Conservation (phyloP, 176 grass and related monocot species). For the Microstegium vimineum region DNA sequence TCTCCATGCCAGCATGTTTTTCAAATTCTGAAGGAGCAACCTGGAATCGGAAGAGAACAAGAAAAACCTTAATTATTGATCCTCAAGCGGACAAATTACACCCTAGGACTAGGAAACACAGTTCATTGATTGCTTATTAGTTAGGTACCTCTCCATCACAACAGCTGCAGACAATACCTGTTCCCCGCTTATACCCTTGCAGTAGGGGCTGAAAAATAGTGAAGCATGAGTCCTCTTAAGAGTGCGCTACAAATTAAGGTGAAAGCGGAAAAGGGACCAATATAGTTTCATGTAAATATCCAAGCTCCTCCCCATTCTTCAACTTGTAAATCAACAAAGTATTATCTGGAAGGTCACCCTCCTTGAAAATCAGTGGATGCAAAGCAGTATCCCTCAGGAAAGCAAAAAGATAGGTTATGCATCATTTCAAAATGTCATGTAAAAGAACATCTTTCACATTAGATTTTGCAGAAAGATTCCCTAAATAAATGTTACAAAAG, state of each 20-base stretch:
- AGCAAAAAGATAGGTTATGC: no score
- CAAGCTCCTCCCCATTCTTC: slow-evolving; percentile 60
- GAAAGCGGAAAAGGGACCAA: not conserved
- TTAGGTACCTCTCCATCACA: slow-evolving; percentile 37
- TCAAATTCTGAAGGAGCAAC: slow-evolving; percentile 72
- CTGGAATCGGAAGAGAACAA: slow-evolving; percentile 41
- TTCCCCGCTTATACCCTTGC: slow-evolving; percentile 56
- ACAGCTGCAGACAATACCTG: slow-evolving; percentile 30
- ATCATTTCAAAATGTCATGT: slow-evolving; percentile 11
- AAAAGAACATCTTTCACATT: not conserved
- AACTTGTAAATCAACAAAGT: slow-evolving; percentile 59
- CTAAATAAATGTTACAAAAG: not conserved
- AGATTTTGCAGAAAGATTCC: not conserved
- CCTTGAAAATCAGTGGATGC: slow-evolving; percentile 80
- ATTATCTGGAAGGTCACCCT: slow-evolving; percentile 64
- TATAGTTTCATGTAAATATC: slow-evolving; percentile 21
- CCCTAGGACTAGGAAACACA: not conserved
- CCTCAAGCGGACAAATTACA: slow-evolving; percentile 16
- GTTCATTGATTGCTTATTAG: not conserved
- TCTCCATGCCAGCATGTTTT: slow-evolving; percentile 66
- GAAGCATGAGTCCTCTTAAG: slow-evolving; percentile 23
- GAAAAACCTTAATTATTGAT: not conserved
- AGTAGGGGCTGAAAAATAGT: slow-evolving; percentile 43
- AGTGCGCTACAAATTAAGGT: slow-evolving; percentile 16
- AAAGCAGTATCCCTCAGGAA: slow-evolving; percentile 55